Evolutionary conservation across 2,329 filamentous ascomycete species (phyloP).

Genomic region (Fusarium succisae): DNA sequence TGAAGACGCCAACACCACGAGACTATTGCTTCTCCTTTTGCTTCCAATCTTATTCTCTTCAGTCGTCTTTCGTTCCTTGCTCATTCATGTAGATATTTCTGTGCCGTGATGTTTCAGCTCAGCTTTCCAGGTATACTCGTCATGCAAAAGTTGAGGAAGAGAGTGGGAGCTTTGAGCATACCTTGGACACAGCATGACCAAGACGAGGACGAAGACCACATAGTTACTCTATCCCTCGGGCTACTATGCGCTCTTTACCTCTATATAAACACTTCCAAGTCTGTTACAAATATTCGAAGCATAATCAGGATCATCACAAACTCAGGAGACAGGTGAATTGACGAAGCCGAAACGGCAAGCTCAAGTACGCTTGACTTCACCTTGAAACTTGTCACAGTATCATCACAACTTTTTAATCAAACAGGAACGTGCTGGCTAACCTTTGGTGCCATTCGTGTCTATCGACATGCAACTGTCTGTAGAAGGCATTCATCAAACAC

Average conservation of each 20-base stretch:
- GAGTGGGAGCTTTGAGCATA: constrained; percentile 49
- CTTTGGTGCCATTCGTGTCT: constrained; percentile 34
- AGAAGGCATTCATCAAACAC: constrained; percentile 31
- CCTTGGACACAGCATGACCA: not conserved
- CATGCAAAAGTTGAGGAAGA: constrained; percentile 58
- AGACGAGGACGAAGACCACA: no score
- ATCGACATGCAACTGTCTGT: constrained; percentile 30
- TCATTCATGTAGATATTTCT: constrained; percentile 33
- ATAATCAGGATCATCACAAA: not conserved
- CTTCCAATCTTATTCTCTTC: constrained; percentile 27
- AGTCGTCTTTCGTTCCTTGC: not conserved
- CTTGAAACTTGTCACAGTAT: not conserved
- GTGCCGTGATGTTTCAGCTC: constrained; percentile 49
- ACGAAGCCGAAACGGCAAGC: not conserved
- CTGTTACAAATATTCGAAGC: not conserved
- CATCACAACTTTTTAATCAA: not conserved
- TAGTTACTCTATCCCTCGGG: not conserved
- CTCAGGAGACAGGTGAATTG: not conserved
- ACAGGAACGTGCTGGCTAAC: not conserved
- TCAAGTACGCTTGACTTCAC: not conserved
- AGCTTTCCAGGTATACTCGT: constrained; percentile 57
- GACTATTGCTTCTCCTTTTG: constrained; percentile 39
- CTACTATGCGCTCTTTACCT: not conserved
- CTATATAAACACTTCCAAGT: not conserved
- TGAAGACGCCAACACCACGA: constrained; percentile 59